Evolutionary conservation across 768 basidiomycete species (phyloP).

Genomic region (Neoboletus brunneissimus): DNA sequence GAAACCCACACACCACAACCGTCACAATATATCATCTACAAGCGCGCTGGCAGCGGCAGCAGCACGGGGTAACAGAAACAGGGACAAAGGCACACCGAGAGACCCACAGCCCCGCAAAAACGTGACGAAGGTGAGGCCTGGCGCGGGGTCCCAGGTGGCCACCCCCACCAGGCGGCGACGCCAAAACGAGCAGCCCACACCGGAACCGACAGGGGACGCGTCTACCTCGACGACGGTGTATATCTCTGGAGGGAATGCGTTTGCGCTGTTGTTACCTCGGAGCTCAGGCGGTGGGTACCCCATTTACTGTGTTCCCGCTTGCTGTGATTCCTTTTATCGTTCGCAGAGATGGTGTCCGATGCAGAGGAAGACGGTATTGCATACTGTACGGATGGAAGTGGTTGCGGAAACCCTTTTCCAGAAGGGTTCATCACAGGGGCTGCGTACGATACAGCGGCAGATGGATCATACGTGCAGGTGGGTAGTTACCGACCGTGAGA

Average conservation of each 20-base stretch:
- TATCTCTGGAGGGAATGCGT: conserved; percentile 26
- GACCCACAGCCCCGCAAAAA: background rate
- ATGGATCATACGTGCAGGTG: conserved; percentile 42
- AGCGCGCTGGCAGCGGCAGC: background rate
- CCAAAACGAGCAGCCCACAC: conserved; percentile 35
- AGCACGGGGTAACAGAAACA: background rate
- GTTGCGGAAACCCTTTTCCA: conserved; percentile 31
- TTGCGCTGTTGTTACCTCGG: conserved; percentile 37
- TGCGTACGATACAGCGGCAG: conserved; percentile 30
- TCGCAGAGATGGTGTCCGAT: conserved; percentile 37
- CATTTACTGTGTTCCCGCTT: background rate
- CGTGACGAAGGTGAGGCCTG: background rate
- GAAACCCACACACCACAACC: background rate
- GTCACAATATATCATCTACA: conserved; percentile 6
- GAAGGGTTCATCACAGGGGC: conserved; percentile 40
- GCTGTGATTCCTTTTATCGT: background rate
- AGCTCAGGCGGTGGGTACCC: conserved; percentile 31
- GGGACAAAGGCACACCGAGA: background rate
- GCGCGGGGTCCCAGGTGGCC: background rate
- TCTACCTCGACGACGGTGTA: conserved; percentile 37
- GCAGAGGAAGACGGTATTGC: conserved; percentile 37
- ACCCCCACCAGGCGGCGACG: conserved; percentile 20
- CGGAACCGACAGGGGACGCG: conserved; percentile 37
- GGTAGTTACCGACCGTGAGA: background rate
- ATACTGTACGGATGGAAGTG: conserved; percentile 35